Evolutionary conservation across 768 basidiomycete genomes (phyloP), one percentile per base, ranked within the genome.

Genomic region (Ramaria sp.): DNA sequence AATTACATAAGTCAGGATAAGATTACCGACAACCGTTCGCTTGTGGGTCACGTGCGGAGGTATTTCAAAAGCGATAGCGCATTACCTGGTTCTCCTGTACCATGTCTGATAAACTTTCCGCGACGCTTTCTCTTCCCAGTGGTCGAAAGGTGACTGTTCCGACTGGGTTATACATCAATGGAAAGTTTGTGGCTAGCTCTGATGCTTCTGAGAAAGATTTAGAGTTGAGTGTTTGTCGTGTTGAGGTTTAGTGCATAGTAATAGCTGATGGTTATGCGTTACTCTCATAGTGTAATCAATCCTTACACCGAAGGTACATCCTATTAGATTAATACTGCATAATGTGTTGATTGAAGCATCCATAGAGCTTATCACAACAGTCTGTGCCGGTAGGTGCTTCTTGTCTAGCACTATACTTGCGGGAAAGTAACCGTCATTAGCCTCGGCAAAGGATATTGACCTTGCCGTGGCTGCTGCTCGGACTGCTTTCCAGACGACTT

Each of bases 81-180:
- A 27, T 27, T 27, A 2, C 27, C 27, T 27, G 27, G 27, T 27
- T 27, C 27, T 27, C 27, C 5, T 2, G 27, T 27, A 5, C 22
- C 30, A 57, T 57, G 55, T 24, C 55, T 12, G 19, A 17, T 4
- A 57, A 57, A 9, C 55, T 57, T 34, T 34, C 45, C 10, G 19
- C 46, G n/a, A 48, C 47, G 4, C 57, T 57, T 46, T 58, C 57
- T 34, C 49, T 39, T 10, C 55, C 55, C 51, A 67, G 72, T 27
- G 71, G 73, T 54, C 81, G 78, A 67, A 66, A 72, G 63, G 73
- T 90, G 51, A 72, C 73, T 37, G 75, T 93, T 38, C 84, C 84
- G 10, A 90, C 88, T 7, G 91, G 91, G 17, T 76, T 95, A 24
- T 97, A 90, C 74, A 93, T 97, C 71, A 84, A 93, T 75, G 91